A percentile compares a stretch with the other conserved stretches of the same genome.
These are phyloP conservation scores for Sporothrix euskadiensis DNA, from an alignment of 2,329 filamentous ascomycete genomes.

Conservation along the genomic window DNA sequence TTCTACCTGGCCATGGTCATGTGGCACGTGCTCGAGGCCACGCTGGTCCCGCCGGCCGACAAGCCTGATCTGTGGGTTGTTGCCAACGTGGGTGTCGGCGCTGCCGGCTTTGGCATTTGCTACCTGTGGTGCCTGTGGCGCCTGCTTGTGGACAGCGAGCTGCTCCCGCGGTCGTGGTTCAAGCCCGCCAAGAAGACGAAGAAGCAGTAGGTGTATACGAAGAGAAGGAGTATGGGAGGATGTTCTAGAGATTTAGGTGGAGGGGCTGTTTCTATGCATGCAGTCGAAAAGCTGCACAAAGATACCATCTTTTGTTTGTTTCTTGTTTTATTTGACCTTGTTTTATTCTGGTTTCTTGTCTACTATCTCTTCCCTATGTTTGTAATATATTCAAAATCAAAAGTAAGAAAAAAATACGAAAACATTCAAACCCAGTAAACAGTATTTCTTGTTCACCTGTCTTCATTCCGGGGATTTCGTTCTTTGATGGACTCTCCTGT, in stretches of 20 bases:
- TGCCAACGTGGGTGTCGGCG: slow-evolving; percentile 82
- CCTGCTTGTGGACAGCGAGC: slow-evolving; percentile 60
- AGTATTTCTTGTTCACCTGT: not conserved
- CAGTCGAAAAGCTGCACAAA: not conserved
- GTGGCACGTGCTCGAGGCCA: slow-evolving; percentile 78
- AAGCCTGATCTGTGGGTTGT: slow-evolving; percentile 97
- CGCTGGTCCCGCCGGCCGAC: slow-evolving; percentile 64
- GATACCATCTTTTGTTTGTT: slow-evolving; percentile 19
- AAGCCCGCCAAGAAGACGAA: slow-evolving; percentile 40
- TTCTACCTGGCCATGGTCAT: slow-evolving; percentile 76
- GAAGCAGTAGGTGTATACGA: slow-evolving; percentile 40
- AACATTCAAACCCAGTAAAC: not conserved
- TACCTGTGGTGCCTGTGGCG: slow-evolving; percentile 89
- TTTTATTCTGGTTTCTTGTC: not conserved
- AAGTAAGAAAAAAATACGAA: not conserved
- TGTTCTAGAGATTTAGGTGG: not conserved
- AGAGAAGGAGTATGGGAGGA: not conserved
- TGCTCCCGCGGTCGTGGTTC: slow-evolving; percentile 42
- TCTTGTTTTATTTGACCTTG: not conserved
- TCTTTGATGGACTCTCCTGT: not conserved
- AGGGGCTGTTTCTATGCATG: slow-evolving; percentile 5
- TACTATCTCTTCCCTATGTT: not conserved
- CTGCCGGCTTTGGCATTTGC: slow-evolving; percentile 79
- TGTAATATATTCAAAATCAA: not conserved
- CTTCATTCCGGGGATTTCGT: not conserved